phyloP scores from a whole-genome alignment of 805 yeast genomes.

The Metschnikowia amazonensis region DNA sequence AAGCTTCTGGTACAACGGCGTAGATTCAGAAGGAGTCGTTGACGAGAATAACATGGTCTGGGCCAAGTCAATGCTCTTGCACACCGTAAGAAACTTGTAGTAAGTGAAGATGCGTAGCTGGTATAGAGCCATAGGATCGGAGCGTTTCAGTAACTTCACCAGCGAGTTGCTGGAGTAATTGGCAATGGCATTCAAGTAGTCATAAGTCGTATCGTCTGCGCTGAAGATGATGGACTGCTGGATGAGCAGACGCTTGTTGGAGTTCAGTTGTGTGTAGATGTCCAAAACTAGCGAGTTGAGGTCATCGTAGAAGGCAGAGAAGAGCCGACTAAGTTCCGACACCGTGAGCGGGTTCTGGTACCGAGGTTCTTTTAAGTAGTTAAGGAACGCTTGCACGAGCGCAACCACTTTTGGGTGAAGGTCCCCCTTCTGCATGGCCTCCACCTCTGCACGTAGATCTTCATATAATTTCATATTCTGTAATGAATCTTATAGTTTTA shows the following conservation, averaged over 20 bases:
- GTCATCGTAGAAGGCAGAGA: conserved; percentile 36
- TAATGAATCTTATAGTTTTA: too few species aligned
- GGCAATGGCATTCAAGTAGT: conserved; percentile 41
- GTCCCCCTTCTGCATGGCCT: conserved; percentile 11
- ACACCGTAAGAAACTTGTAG: conserved; percentile 36
- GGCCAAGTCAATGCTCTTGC: conserved; percentile 33
- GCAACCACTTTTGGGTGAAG: conserved; percentile 28
- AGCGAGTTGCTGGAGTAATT: conserved; percentile 33
- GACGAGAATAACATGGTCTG: conserved; percentile 29
- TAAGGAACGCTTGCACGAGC: conserved; percentile 27
- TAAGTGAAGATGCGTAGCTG: conserved; percentile 41
- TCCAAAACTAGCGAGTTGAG: conserved; percentile 31
- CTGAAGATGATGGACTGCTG: conserved; percentile 27
- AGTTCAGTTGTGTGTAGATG: conserved; percentile 36
- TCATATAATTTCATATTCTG: conserved; percentile 10
- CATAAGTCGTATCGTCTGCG: conserved; percentile 29
- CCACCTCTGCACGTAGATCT: conserved; percentile 25
- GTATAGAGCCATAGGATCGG: conserved; percentile 34
- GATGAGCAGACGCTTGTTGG: conserved; percentile 37
- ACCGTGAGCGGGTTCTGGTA: conserved; percentile 39
- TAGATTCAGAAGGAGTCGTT: conserved; percentile 25
- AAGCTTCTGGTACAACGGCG: conserved; percentile 35
- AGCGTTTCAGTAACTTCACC: conserved; percentile 33
- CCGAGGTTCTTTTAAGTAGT: conserved; percentile 41
- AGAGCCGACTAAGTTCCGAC: conserved; percentile 31